A percentile compares a stretch with the other conserved stretches of the same genome.
Evolutionary conservation across 2,329 filamentous ascomycete species (phyloP).

Genomic region (Ceratocystis lukuohia): DNA sequence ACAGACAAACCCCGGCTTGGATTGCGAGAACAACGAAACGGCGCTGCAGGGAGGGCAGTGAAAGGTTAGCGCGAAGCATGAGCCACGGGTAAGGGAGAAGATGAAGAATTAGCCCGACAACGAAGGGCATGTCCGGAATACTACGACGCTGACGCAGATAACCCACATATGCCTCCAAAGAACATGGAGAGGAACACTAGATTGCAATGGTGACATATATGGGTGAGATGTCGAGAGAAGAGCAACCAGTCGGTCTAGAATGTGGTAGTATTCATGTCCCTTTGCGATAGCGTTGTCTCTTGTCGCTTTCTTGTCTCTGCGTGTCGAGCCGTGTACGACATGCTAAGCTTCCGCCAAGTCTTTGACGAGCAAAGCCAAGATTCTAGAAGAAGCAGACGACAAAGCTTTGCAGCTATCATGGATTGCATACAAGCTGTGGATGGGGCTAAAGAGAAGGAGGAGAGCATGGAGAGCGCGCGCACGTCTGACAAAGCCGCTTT

Average conservation of each 20-base stretch:
- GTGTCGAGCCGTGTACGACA: not conserved
- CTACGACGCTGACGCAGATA: not conserved
- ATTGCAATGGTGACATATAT: not conserved
- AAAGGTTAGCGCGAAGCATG: too few relatives aligned
- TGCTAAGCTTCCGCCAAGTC: constrained; percentile 7
- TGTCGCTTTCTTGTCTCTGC: not conserved
- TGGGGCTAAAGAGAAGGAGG: not conserved
- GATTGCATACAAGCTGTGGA: not conserved
- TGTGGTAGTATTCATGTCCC: not conserved
- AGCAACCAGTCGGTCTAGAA: not conserved
- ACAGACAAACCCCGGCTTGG: too few relatives aligned
- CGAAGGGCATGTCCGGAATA: not conserved
- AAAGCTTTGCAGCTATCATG: not conserved
- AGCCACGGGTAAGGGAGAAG: too few relatives aligned
- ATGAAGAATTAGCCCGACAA: too few relatives aligned
- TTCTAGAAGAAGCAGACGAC: not conserved
- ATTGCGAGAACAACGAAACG: too few relatives aligned
- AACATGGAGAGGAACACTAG: not conserved
- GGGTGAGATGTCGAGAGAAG: not conserved
- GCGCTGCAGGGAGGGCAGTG: too few relatives aligned
- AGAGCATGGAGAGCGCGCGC: too few relatives aligned
- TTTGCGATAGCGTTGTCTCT: too few relatives aligned
- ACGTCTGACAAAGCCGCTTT: too few relatives aligned
- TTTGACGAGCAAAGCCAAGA: not conserved
- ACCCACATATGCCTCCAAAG: not conserved